These are phyloP conservation scores for Pascua guehoae DNA, from an alignment of 1,284 basidiomycete species.

Conservation along the genomic window DNA sequence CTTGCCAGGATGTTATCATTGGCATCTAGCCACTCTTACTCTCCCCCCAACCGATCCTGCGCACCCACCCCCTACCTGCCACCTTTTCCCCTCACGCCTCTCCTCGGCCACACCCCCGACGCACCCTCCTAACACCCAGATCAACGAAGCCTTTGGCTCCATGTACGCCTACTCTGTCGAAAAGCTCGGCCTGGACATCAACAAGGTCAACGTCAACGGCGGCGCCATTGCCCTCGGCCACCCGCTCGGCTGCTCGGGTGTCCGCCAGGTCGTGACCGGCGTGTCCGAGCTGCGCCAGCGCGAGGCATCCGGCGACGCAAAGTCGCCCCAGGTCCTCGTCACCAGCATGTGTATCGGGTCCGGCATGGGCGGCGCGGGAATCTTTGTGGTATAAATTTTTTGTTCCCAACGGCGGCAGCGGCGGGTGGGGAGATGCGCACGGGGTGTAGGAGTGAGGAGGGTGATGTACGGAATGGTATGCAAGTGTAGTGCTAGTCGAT, in stretches of 20 bases:
- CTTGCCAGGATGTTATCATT: too few relatives aligned
- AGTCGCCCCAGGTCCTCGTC: slow-evolving; percentile 20
- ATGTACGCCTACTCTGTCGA: slow-evolving; percentile 75
- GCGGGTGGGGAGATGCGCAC: too few relatives aligned
- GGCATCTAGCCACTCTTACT: too few relatives aligned
- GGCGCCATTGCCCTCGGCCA: slow-evolving; percentile 50
- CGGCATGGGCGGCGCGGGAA: slow-evolving; percentile 26
- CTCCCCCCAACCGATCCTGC: too few relatives aligned
- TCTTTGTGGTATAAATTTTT: slow-evolving; percentile 22
- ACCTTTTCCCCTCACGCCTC: too few relatives aligned
- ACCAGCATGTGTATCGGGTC: slow-evolving; percentile 29
- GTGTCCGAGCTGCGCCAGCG: slow-evolving; percentile 26
- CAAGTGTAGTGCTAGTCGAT: too few relatives aligned
- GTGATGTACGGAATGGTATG: too few relatives aligned
- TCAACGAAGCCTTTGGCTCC: slow-evolving; percentile 84
- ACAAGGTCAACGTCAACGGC: slow-evolving; percentile 82
- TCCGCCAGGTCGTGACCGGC: slow-evolving; percentile 32
- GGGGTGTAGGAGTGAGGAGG: too few relatives aligned
- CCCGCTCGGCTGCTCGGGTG: slow-evolving; percentile 24
- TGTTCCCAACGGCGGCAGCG: not conserved
- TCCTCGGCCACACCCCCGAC: too few relatives aligned
- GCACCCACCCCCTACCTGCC: too few relatives aligned
- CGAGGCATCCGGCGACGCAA: slow-evolving; percentile 12
- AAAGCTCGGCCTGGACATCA: slow-evolving; percentile 63
- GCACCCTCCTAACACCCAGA: slow-evolving; percentile 41